These are phyloP conservation scores for Moricandia arvensis DNA, from an alignment of 345 rosid species.

Conservation along the genomic window DNA sequence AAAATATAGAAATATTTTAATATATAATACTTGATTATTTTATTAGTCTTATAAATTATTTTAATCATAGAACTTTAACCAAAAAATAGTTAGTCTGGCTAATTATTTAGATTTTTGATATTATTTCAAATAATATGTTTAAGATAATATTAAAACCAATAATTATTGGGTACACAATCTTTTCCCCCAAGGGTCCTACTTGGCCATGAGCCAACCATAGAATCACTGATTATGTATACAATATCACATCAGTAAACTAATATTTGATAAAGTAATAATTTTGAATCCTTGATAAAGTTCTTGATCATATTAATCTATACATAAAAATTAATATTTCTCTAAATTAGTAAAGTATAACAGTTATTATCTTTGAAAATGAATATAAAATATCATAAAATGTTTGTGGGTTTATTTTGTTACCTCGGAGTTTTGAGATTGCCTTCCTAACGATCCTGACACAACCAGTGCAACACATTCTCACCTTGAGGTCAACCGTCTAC, in stretches of 20 bases:
- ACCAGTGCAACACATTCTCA: constrained; percentile 93
- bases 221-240: not conserved
- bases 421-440: constrained; percentile 82
- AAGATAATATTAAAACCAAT: no score
- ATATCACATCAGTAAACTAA: not conserved
- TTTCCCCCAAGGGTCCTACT: no score
- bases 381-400: not conserved
- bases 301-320: not conserved
- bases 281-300: not conserved
- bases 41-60: no score
- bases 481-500: constrained; percentile 94
- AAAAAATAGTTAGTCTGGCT: no score
- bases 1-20: no score
- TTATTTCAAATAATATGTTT: no score
- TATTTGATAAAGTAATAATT: not conserved
- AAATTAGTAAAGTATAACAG: not conserved
- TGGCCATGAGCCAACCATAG: no score
- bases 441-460: constrained; percentile 88
- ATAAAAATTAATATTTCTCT: not conserved
- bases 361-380: not conserved
- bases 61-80: no score
- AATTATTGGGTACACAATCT: no score
- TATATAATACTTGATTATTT: no score
- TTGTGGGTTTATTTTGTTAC: constrained; percentile 34
- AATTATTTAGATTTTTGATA: no score